These are phyloP conservation scores for Hibiscus trionum DNA, from an alignment of 345 rosid species.

Conservation along the genomic window DNA sequence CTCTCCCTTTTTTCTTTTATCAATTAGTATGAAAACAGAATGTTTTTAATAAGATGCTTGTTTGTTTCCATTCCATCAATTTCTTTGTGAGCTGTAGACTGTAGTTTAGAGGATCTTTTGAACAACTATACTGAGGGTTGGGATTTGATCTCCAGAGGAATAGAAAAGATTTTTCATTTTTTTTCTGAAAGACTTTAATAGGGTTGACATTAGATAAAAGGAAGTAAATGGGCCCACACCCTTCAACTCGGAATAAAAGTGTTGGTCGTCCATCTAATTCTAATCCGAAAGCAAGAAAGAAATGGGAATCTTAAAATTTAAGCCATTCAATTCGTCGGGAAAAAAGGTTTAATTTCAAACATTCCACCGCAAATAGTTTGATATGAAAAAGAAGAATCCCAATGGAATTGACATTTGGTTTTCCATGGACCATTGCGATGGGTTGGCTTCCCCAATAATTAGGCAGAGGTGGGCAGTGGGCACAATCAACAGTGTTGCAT, in stretches of 20 bases:
- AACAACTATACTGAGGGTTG: too few relatives aligned
- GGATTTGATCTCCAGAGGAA: too few relatives aligned
- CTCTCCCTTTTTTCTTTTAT: background rate
- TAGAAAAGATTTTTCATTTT: too few relatives aligned
- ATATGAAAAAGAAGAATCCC: background rate
- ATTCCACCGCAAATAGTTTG: background rate
- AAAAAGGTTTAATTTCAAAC: background rate
- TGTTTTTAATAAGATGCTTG: conserved; percentile 9
- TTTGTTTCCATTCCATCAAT: background rate
- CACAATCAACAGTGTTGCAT: background rate
- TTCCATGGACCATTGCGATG: background rate
- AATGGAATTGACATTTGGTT: background rate
- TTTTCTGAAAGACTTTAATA: too few relatives aligned
- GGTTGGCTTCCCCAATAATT: background rate
- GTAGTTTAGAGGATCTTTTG: too few relatives aligned
- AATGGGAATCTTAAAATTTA: background rate
- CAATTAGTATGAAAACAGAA: background rate
- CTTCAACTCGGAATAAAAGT: too few relatives aligned
- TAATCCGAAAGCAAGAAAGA: background rate
- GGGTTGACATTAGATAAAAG: too few relatives aligned
- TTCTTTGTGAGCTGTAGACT: too few relatives aligned
- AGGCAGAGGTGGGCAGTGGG: background rate
- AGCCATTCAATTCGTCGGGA: background rate
- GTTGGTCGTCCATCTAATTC: background rate
- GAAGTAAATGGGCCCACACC: too few relatives aligned